phyloP scores from a whole-genome alignment of 768 basidiomycete genomes.

The Suillus subalutaceus region DNA sequence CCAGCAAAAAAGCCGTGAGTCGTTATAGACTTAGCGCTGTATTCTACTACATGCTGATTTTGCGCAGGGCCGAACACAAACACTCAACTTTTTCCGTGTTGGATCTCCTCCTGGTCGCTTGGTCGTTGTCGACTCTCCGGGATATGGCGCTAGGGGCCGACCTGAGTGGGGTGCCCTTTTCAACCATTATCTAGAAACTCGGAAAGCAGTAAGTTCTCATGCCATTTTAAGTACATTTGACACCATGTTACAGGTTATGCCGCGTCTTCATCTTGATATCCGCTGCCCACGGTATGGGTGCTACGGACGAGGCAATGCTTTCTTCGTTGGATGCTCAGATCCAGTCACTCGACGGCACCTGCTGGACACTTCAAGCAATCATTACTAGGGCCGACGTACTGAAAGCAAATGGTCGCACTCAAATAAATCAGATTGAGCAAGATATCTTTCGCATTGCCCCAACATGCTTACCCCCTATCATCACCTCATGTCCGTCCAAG shows the following conservation, averaged over 20 bases:
- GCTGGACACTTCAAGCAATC: slow-evolving; percentile 70
- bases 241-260: slow-evolving; percentile 49
- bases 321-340: slow-evolving; percentile 40
- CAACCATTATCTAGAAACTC: slow-evolving; percentile 60
- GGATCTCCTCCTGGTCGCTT: slow-evolving; percentile 56
- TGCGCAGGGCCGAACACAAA: slow-evolving; percentile 67
- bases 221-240: not conserved
- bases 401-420: slow-evolving; percentile 33
- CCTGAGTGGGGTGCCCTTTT: slow-evolving; percentile 77
- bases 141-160: slow-evolving; percentile 75
- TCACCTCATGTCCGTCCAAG: slow-evolving; percentile 51
- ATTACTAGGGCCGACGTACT: slow-evolving; percentile 73
- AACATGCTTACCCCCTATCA: slow-evolving; percentile 65
- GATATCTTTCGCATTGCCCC: slow-evolving; percentile 58
- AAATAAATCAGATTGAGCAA: slow-evolving; percentile 45
- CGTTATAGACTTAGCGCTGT: not conserved
- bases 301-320: slow-evolving; percentile 65
- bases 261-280: slow-evolving; percentile 75
- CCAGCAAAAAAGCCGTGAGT: slow-evolving; percentile 73
- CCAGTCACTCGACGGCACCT: slow-evolving; percentile 36
- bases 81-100: slow-evolving; percentile 74
- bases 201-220: slow-evolving; percentile 56
- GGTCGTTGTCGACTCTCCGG: slow-evolving; percentile 78
- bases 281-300: slow-evolving; percentile 62
- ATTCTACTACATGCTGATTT: not conserved